These are phyloP conservation scores for Picochlorum costavermella DNA, from an alignment of 139 green algal genomes.

Conservation along the genomic window DNA sequence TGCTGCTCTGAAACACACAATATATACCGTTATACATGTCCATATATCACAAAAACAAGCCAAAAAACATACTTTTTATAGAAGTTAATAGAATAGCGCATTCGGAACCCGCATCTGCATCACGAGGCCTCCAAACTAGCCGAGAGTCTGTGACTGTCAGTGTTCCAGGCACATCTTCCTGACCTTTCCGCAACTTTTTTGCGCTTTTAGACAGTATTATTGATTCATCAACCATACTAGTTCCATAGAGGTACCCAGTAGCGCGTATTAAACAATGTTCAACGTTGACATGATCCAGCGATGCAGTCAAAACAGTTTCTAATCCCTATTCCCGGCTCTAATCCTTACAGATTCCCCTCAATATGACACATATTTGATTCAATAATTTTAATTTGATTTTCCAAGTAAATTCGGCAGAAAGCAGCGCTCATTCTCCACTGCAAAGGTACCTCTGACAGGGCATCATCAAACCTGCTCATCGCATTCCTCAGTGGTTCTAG, in stretches of 20 bases:
- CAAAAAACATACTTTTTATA: conserved; percentile 21
- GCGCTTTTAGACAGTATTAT: conserved; percentile 17
- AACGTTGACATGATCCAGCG: too few species aligned
- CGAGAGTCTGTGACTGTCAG: not conserved
- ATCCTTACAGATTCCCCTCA: not conserved
- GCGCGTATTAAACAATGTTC: too few species aligned
- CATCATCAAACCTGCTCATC: not conserved
- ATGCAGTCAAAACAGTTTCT: too few species aligned
- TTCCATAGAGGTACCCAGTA: too few species aligned
- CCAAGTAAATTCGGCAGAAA: too few species aligned
- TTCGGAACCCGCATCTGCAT: conserved; percentile 2
- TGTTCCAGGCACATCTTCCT: not conserved
- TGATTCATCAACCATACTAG: not conserved
- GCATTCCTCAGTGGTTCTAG: conserved; percentile 9
- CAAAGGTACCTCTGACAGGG: not conserved
- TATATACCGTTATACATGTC: not conserved
- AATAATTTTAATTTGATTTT: too few species aligned
- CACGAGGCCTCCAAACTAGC: conserved; percentile 23
- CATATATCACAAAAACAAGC: not conserved
- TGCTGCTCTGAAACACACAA: conserved; percentile 19
- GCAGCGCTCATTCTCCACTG: too few species aligned
- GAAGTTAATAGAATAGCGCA: conserved; percentile 1
- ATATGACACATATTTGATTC: not conserved
- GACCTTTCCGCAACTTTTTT: conserved; percentile 9
- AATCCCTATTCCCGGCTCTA: too few species aligned